phyloP scores from a whole-genome alignment of 2,329 filamentous ascomycete genomes.

The Aspergillus sp. region DNA sequence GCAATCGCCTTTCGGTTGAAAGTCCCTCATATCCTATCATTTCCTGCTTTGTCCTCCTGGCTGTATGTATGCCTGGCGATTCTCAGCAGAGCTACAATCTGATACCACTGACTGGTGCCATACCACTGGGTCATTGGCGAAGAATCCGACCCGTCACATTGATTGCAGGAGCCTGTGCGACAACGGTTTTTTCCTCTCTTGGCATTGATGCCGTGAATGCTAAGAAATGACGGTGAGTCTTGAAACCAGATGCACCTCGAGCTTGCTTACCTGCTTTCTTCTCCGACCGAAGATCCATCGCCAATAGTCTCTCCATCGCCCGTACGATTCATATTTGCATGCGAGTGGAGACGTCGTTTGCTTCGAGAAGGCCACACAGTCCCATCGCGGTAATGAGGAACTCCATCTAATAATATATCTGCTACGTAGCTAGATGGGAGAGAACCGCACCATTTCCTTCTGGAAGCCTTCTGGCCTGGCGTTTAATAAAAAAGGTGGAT shows the following conservation, averaged over 20 bases:
- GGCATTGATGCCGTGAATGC: background rate
- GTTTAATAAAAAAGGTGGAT: background rate
- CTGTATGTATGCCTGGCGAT: no score
- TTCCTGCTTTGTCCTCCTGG: background rate
- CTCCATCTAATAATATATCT: background rate
- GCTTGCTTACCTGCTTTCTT: background rate
- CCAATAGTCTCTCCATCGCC: background rate
- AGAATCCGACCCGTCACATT: constrained; percentile 1
- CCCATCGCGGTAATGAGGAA: background rate
- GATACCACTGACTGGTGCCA: background rate
- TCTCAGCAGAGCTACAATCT: background rate
- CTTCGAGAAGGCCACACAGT: background rate
- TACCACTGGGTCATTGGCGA: background rate
- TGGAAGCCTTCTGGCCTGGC: background rate
- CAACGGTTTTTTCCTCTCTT: constrained; percentile 21
- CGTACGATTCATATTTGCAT: background rate
- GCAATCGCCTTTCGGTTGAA: background rate
- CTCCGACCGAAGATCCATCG: background rate
- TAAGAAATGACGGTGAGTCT: background rate
- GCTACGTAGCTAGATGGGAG: background rate
- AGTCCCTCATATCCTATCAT: background rate
- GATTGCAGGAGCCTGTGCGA: constrained; percentile 26
- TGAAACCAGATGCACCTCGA: background rate
- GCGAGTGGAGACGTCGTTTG: background rate
- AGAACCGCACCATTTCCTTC: background rate